These are phyloP conservation scores for Penicillium verrucosum DNA, from an alignment of 2,329 filamentous ascomycete species.

Conservation along the genomic window DNA sequence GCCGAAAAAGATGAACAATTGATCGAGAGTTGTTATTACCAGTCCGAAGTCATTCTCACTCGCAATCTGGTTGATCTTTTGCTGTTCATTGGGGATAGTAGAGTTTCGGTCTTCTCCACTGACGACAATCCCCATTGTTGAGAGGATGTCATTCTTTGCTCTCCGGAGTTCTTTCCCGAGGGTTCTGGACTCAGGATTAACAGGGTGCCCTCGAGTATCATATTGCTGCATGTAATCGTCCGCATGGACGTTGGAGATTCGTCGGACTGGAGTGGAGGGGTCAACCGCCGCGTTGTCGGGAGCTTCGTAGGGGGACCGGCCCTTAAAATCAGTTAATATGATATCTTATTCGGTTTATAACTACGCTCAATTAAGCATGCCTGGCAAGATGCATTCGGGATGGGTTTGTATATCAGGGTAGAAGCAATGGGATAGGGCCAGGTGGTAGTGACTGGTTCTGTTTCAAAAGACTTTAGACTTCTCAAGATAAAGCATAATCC, in stretches of 20 bases:
- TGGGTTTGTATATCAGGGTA: slow-evolving; percentile 1
- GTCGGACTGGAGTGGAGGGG: slow-evolving; percentile 20
- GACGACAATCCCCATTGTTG: slow-evolving; percentile 49
- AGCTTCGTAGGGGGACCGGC: slow-evolving; percentile 47
- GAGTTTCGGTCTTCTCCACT: slow-evolving; percentile 40
- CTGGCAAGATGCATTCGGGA: not conserved
- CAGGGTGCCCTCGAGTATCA: slow-evolving; percentile 47
- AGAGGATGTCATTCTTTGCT: slow-evolving; percentile 51
- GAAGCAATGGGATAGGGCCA: not conserved
- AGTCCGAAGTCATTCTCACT: slow-evolving; percentile 46
- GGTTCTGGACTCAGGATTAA: slow-evolving; percentile 42
- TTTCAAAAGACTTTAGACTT: not conserved
- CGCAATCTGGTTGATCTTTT: slow-evolving; percentile 38
- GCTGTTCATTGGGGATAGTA: slow-evolving; percentile 36
- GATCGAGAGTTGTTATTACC: slow-evolving; percentile 41
- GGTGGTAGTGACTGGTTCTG: not conserved
- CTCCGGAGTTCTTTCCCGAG: slow-evolving; percentile 42
- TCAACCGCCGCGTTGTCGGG: slow-evolving; percentile 32
- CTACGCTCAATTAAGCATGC: not conserved
- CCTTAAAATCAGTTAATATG: slow-evolving; percentile 33
- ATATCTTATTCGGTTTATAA: not conserved
- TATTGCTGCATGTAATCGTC: slow-evolving; percentile 49
- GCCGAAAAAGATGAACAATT: slow-evolving; percentile 40
- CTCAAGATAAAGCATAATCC: not conserved
- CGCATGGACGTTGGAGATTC: slow-evolving; percentile 30